Percentiles rank a stretch among this genome's conserved stretches.
These are phyloP conservation scores for Orbilia quercus DNA, from an alignment of 2,329 filamentous ascomycete species.

Conservation along the genomic window DNA sequence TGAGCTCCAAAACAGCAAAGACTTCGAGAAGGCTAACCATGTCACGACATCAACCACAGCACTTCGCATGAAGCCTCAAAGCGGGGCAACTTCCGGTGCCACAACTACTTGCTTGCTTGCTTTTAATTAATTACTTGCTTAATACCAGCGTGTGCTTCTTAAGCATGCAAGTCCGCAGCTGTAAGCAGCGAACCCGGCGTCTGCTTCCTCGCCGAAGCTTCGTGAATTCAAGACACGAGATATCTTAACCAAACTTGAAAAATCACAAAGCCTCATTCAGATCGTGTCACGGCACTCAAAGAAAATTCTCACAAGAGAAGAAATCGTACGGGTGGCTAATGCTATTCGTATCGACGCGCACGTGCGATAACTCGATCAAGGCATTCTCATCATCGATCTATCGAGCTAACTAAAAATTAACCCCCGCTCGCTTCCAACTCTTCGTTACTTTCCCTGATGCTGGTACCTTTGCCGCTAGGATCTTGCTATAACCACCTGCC, in stretches of 20 bases:
- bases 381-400: too few species aligned
- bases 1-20: constrained; percentile 54
- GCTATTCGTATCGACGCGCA: constrained; percentile 21
- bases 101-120: too few species aligned
- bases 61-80: neutral
- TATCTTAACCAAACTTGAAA: too few species aligned
- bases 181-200: neutral
- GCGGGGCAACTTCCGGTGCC: constrained; percentile 4
- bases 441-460: constrained; percentile 31
- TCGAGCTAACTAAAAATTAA: constrained; percentile 33
- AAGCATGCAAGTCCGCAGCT: too few species aligned
- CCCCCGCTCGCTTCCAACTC: constrained; percentile 27
- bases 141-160: too few species aligned
- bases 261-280: too few species aligned
- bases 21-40: constrained; percentile 9
- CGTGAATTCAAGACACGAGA: neutral
- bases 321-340: constrained; percentile 26
- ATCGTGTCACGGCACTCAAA: too few species aligned
- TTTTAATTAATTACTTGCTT: too few species aligned
- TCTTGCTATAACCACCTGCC: constrained; percentile 22
- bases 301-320: too few species aligned
- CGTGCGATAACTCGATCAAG: constrained; percentile 41
- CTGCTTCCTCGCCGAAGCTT: neutral
- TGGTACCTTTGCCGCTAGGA: constrained; percentile 3
- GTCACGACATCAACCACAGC: constrained; percentile 8